A percentile compares a stretch with the other conserved stretches of the same genome.
phyloP scores from a whole-genome alignment of 2,329 filamentous ascomycete species.

The Aspergillus arachidicola region DNA sequence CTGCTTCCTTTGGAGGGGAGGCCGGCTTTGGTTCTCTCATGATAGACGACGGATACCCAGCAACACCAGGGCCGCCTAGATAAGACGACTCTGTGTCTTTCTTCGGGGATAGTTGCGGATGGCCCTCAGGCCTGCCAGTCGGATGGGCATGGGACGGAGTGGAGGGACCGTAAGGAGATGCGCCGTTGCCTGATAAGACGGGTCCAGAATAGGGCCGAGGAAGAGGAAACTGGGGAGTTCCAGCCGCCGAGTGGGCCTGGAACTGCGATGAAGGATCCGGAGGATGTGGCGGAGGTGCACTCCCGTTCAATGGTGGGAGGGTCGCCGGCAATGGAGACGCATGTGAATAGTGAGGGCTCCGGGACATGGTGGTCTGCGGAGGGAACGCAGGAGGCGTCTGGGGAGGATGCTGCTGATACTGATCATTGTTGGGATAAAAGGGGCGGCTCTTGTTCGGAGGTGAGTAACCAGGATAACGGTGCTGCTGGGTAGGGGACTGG shows the following conservation, averaged over 20 bases:
- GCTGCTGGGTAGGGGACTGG: conserved; percentile 49
- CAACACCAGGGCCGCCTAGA: conserved; percentile 31
- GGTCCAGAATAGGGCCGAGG: conserved; percentile 40
- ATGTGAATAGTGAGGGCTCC: conserved; percentile 46
- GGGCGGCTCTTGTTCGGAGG: conserved; percentile 45
- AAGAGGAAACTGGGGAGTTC: conserved; percentile 35
- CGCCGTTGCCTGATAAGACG: conserved; percentile 37
- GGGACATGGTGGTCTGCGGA: conserved; percentile 35
- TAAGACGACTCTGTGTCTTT: conserved; percentile 41
- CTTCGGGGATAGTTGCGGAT: conserved; percentile 46
- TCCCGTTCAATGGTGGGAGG: conserved; percentile 45
- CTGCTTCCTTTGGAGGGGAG: conserved; percentile 45
- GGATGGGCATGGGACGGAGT: conserved; percentile 47
- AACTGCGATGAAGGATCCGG: conserved; percentile 40
- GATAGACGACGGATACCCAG: conserved; percentile 35
- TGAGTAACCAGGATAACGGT: conserved; percentile 45
- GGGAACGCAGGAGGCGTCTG: conserved; percentile 47
- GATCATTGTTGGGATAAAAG: conserved; percentile 47
- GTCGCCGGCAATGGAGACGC: conserved; percentile 43
- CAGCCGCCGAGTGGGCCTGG: conserved; percentile 34
- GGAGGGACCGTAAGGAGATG: conserved; percentile 41
- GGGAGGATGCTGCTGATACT: conserved; percentile 44
- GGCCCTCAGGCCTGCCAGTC: conserved; percentile 36
- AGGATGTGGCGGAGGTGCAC: conserved; percentile 33
- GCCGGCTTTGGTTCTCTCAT: conserved; percentile 34